Evolutionary conservation across 169 alveolate genomes (phyloP).

Genomic region (Hepatocystis sp.): DNA sequence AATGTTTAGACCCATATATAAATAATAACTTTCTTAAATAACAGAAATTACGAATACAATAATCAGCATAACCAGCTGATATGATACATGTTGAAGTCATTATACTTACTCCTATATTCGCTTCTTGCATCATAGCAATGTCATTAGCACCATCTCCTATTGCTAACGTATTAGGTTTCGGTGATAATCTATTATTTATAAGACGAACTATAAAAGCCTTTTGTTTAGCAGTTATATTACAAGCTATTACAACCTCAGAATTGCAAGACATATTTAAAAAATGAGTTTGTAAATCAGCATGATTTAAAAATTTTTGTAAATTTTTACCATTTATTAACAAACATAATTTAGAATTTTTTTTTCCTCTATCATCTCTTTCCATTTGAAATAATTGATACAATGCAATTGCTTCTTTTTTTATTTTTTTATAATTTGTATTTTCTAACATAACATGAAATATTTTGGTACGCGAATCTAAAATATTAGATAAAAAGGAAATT

Average conservation of each 20-base stretch:
- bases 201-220: slow-evolving; percentile 82
- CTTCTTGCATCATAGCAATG: slow-evolving; percentile 88
- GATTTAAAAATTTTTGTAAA: slow-evolving; percentile 78
- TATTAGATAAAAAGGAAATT: slow-evolving; percentile 87
- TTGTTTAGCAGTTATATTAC: slow-evolving; percentile 80
- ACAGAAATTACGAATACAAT: slow-evolving; percentile 94
- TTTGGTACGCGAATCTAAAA: slow-evolving; percentile 79
- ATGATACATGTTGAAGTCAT: slow-evolving; percentile 97
- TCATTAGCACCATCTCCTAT: slow-evolving; percentile 86
- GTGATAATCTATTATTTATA: slow-evolving; percentile 78
- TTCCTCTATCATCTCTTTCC: slow-evolving; percentile 77
- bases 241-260: slow-evolving; percentile 83
- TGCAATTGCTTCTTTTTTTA: slow-evolving; percentile 69
- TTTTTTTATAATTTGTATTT: slow-evolving; percentile 37
- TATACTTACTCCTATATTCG: slow-evolving; percentile 96
- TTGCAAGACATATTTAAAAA: slow-evolving; percentile 84
- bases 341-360: slow-evolving; percentile 79
- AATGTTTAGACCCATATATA: slow-evolving; percentile 95
- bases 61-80: slow-evolving; percentile 98
- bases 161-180: slow-evolving; percentile 84
- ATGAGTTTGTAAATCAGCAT: slow-evolving; percentile 79
- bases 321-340: slow-evolving; percentile 79
- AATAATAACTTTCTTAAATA: slow-evolving; percentile 93
- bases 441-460: slow-evolving; percentile 72
- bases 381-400: slow-evolving; percentile 79